Evolutionary conservation across 148 eudicot genomes (phyloP).

Genomic region (Vaccinium vitisidaea): DNA sequence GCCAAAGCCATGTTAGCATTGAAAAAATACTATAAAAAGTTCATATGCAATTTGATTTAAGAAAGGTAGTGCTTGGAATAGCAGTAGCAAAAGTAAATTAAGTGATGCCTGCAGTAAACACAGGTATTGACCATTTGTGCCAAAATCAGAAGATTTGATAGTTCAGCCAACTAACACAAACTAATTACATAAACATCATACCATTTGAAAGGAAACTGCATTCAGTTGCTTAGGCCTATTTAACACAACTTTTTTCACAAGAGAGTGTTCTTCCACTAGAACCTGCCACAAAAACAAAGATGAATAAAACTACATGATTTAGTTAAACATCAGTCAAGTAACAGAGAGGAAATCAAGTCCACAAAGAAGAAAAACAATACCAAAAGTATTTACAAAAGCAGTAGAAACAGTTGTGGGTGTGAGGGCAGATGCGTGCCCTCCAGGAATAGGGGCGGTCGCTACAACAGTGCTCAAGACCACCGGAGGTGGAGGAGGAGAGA

Average conservation of each 20-base stretch:
- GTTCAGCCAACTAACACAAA: background rate
- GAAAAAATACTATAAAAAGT: background rate
- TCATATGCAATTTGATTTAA: background rate
- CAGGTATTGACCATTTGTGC: background rate
- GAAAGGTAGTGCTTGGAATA: background rate
- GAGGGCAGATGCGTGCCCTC: too few relatives aligned
- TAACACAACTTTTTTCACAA: slow-evolving; percentile 41
- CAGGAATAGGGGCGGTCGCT: too few relatives aligned
- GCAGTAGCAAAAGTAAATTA: background rate
- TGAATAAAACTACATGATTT: background rate
- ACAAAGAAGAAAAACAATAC: background rate
- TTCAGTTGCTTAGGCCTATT: slow-evolving; percentile 92
- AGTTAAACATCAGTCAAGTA: background rate
- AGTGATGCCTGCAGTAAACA: background rate
- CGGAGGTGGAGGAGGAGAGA: too few relatives aligned
- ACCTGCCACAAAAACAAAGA: slow-evolving; percentile 41
- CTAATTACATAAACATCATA: slow-evolving; percentile 27
- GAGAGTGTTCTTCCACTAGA: slow-evolving; percentile 52
- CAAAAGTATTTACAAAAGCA: background rate
- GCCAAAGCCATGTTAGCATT: background rate
- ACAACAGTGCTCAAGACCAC: too few relatives aligned
- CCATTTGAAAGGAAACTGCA: slow-evolving; percentile 78
- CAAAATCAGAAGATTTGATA: background rate
- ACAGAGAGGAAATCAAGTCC: background rate
- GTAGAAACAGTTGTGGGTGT: background rate